Percentiles rank a stretch among this genome's conserved stretches.
phyloP scores from a whole-genome alignment of 2,329 filamentous ascomycete species.

The Aphanocladium album region DNA sequence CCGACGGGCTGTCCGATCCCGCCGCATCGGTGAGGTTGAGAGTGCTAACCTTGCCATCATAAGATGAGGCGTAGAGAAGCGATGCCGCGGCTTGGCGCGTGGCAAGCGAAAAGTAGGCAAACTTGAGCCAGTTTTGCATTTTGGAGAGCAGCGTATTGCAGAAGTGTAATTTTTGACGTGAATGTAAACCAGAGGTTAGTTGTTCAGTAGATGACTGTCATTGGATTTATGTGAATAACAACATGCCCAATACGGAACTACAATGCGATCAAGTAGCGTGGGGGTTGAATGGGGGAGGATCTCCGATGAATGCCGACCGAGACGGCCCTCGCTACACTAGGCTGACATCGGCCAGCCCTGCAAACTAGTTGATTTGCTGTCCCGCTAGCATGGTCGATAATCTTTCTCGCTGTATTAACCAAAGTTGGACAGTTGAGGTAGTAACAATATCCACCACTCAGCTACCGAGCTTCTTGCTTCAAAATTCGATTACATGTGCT shows the following conservation, averaged over 20 bases:
- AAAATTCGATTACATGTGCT: not conserved
- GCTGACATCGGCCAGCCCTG: not conserved
- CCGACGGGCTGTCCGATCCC: constrained; percentile 30
- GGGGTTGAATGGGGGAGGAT: not conserved
- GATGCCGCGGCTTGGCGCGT: constrained; percentile 26
- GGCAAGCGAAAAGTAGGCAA: constrained; percentile 7
- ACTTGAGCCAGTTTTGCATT: not conserved
- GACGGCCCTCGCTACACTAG: not conserved
- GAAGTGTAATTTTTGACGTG: not conserved
- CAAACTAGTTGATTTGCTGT: not conserved
- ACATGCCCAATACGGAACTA: not conserved
- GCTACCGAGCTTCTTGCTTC: not conserved
- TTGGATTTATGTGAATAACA: not conserved
- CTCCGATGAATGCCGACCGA: not conserved
- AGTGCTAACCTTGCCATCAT: constrained; percentile 42
- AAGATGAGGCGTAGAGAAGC: constrained; percentile 44
- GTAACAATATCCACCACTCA: not conserved
- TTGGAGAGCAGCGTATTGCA: not conserved
- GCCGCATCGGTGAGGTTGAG: constrained; percentile 33
- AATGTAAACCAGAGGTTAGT: not conserved
- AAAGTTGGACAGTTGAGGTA: not conserved
- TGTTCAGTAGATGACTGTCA: not conserved
- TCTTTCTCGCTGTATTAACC: not conserved
- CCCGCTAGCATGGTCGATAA: not conserved
- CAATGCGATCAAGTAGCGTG: not conserved